Conservation (phyloP, 306 rosid species). For the Cucurbita ficifolia region DNA sequence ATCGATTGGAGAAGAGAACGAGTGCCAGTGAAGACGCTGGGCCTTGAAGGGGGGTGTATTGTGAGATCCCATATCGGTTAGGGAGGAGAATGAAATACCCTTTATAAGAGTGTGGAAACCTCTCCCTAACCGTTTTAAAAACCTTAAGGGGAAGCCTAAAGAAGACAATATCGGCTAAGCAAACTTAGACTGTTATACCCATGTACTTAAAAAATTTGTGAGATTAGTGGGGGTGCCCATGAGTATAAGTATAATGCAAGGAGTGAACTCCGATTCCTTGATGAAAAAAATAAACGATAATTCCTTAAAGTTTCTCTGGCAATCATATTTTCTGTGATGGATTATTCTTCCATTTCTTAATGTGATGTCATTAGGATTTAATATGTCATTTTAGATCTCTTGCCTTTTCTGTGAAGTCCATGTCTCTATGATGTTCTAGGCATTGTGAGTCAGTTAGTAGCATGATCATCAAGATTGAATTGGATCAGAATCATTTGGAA, state of each 20-base stretch:
- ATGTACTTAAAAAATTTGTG: neutral
- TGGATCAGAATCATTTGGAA: neutral
- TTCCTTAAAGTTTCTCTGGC: neutral
- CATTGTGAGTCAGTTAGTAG: neutral
- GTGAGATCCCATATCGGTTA: no score
- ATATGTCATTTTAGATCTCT: neutral
- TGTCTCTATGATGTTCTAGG: neutral
- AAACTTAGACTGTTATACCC: no score
- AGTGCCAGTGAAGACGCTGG: no score
- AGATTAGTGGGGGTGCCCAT: neutral
- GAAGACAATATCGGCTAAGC: no score
- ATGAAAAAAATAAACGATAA: neutral
- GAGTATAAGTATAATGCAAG: no score
- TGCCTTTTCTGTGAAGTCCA: neutral
- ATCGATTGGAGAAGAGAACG: no score
- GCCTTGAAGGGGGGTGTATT: no score
- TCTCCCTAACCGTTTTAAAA: no score
- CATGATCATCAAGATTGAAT: neutral
- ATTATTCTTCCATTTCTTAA: neutral
- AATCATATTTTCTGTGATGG: neutral
- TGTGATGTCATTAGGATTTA: neutral
- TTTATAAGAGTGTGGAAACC: no score
- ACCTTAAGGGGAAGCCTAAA: no score
- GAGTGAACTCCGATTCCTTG: neutral
- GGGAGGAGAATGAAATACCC: no score